phyloP scores from a whole-genome alignment of 2,329 filamentous ascomycete genomes.

The Apiospora arundinis region DNA sequence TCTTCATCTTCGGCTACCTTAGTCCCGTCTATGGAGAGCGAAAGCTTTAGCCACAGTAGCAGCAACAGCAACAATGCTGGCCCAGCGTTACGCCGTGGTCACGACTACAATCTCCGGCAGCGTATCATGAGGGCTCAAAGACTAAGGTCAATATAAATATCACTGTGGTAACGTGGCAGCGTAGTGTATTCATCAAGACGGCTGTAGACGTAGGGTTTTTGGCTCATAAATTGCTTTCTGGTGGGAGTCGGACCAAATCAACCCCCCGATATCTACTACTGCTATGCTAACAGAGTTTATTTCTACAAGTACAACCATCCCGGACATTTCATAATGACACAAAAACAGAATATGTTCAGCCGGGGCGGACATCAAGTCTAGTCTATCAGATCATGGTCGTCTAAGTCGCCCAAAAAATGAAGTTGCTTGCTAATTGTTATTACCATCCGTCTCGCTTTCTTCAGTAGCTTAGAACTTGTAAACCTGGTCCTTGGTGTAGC shows the following conservation, averaged over 20 bases:
- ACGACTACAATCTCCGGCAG: neutral
- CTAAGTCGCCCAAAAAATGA: neutral
- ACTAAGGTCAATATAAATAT: neutral
- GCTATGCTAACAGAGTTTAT: constrained; percentile 1
- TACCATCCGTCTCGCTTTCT: neutral
- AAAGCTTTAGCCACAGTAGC: neutral
- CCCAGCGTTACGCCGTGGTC: neutral
- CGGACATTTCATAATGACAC: neutral
- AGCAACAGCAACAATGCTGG: neutral
- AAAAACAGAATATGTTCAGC: neutral
- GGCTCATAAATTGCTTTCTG: neutral
- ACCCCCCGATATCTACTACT: neutral
- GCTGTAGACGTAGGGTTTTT: neutral
- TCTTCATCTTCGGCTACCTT: neutral
- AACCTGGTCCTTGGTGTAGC: constrained; percentile 87
- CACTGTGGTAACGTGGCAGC: neutral
- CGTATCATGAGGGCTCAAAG: neutral
- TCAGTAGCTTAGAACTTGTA: constrained; percentile 78
- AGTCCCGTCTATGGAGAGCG: neutral
- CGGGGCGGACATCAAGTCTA: constrained; percentile 1
- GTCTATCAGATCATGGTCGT: constrained; percentile 9
- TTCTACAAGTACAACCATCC: constrained; percentile 9
- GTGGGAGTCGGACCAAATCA: neutral
- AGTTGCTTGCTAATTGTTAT: constrained; percentile 13
- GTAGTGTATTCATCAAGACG: neutral